Base-by-base conservation (phyloP, 225 moss, liverwort and hornwort species). In the Ulota crispa region DNA sequence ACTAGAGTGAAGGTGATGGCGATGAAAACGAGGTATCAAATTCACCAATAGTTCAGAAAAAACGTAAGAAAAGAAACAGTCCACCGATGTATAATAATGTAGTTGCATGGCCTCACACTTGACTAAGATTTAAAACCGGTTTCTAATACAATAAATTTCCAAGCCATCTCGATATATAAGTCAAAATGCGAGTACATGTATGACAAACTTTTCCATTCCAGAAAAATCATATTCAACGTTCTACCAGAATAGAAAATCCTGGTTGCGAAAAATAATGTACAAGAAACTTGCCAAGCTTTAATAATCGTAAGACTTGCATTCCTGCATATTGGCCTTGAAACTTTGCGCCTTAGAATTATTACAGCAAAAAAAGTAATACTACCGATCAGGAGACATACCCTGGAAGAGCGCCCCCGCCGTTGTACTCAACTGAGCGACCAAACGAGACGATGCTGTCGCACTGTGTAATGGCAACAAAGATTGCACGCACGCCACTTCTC, bases 321-420 rank as follows among this genome's bases (percentile, higher is more conserved):
- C 18, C 43, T 66, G 67, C 72, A 76, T 64, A 36, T 31, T 62
- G 13, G 20, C 36, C n/a, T 68, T 19, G 21, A 34, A 34, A 82
- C 26, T 63, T 63, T 59, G 73, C 30, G 23, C 30, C 80, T 77
- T 61, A 54, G 14, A 26, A 68, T 12, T n/a, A 63, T 21, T n/a
- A 50, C 15, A 73, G 55, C 75, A 45, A 78, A 57, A 78, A 57
- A 64, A 73, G 36, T 54, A 78, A 84, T 86, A 82, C 90, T 90
- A 91, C 91, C 91, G 91, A 87, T 94, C 95, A 92, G 92, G 95
- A 90, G 93, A 91, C 85, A 89, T 95, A 94, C 95, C 96, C 93
- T 96, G 93, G 84, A 96, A 91, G 72, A 93, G 91, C 60, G 90
- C 83, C 61, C 91, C 90, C 57, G 91, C 95, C 85, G 87, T 95